Base-by-base conservation (phyloP, 2,329 filamentous ascomycete genomes). In the Orbilia ellipsospora region DNA sequence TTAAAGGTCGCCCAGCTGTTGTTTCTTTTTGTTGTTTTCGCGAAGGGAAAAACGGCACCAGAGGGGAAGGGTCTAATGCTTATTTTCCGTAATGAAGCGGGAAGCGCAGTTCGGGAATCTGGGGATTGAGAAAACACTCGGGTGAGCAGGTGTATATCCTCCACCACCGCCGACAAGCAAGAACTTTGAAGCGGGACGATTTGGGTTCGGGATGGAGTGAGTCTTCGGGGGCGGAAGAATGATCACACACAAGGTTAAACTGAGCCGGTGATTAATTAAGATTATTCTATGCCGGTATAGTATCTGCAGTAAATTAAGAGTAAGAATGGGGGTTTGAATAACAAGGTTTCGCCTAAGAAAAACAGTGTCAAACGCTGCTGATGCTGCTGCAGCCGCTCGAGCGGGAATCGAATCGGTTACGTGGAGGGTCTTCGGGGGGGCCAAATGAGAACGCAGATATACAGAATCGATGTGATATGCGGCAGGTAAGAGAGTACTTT, bases 271-370 rank as follows among this genome's bases (percentile, higher is more conserved):
- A 36, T 36, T n/a, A 42, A 62, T 50, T n/a, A 42, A 31, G 23
- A 20, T 48, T 45, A 20, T 45, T 28, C 15, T 26, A 31, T 57
- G 12, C 13, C 13, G 2, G 45, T 60, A 28, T 36, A 10, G 31
- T 36, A 36, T 36, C 31, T 36, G n/a, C 13, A 16, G 16, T n/a
- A 36, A 42, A 60, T 36, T 55, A 13, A 54, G 36, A 56, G 44
- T 56, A 69, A 69, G 31, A 61, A 48, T 60, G 66, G 66, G 57
- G 66, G 63, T 67, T 36, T 36, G 70, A 61, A 56, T 62, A 62
- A 68, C 63, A 74, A 74, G 70, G 70, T 74, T 73, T 67, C 63
- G 70, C 70, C 59, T 52, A 42, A 12, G 20, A 51, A 56, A 59
- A 48, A 48, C 16, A 18, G 44, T 54, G 68, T 73, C 70, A 74